Percentiles rank a stretch among this genome's conserved stretches.
Conservation (phyloP, 2,329 filamentous ascomycete species). For the Calcarisporium arbuscula region DNA sequence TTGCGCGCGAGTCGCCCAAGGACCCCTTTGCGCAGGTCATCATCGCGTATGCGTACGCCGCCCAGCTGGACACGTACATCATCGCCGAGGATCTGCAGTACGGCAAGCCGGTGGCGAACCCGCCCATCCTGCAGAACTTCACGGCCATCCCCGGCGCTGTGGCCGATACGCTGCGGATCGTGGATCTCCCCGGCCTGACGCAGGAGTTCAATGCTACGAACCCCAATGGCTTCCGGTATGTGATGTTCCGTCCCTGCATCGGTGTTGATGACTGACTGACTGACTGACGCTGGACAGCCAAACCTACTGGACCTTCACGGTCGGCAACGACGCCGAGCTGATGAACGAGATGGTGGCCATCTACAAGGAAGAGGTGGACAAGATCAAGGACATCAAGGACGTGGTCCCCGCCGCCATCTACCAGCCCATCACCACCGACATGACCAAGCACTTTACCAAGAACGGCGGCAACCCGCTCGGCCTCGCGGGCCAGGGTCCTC, state of each 20-base stretch:
- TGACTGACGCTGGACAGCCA: slow-evolving; percentile 6
- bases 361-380: slow-evolving; percentile 15
- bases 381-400: slow-evolving; percentile 14
- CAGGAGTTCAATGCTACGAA: slow-evolving; percentile 15
- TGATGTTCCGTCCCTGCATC: not conserved
- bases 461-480: slow-evolving; percentile 26
- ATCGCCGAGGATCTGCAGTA: slow-evolving; percentile 15
- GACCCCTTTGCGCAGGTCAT: slow-evolving; percentile 17
- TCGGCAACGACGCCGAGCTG: slow-evolving; percentile 11
- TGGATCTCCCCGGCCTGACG: slow-evolving; percentile 13
- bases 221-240: slow-evolving; percentile 17
- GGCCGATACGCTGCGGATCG: slow-evolving; percentile 11
- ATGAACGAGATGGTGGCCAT: slow-evolving; percentile 17
- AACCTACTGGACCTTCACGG: slow-evolving; percentile 16
- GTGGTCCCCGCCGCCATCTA: slow-evolving; percentile 22
- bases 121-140: slow-evolving; percentile 15
- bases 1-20: slow-evolving; percentile 12
- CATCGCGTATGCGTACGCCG: slow-evolving; percentile 16
- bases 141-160: slow-evolving; percentile 13
- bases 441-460: slow-evolving; percentile 26
- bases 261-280: not conserved
- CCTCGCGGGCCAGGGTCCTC: slow-evolving; percentile 18
- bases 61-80: slow-evolving; percentile 8
- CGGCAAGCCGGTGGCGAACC: slow-evolving; percentile 11
- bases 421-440: slow-evolving; percentile 34